Conservation (phyloP, 2,329 filamentous ascomycete species). For the Cryoendolithus antarcticus region DNA sequence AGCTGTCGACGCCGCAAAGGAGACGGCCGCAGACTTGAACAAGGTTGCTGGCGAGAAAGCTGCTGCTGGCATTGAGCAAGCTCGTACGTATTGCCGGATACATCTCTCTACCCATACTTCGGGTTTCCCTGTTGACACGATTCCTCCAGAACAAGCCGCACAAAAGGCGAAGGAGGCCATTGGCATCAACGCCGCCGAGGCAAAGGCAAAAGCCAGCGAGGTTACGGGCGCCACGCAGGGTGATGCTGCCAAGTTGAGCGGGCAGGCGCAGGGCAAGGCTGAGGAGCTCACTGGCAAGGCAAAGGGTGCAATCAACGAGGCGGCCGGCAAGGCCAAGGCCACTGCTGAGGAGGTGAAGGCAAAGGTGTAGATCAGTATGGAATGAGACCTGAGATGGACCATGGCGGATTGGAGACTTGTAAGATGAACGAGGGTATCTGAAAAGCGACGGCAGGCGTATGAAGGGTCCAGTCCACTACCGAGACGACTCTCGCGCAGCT, state of each 20-base stretch:
- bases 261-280: constrained; percentile 31
- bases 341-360: too few relatives aligned
- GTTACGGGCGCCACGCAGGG: constrained; percentile 24
- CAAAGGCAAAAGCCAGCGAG: constrained; percentile 30
- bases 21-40: constrained; percentile 15
- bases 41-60: too few relatives aligned
- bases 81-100: not conserved
- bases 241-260: constrained; percentile 27
- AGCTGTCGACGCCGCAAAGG: constrained; percentile 43
- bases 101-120: not conserved
- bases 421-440: too few relatives aligned
- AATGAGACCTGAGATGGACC: too few relatives aligned
- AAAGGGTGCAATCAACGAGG: constrained; percentile 32
- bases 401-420: too few relatives aligned
- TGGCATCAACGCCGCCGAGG: constrained; percentile 20
- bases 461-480: too few relatives aligned
- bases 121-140: not conserved
- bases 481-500: too few relatives aligned
- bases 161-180: constrained; percentile 30
- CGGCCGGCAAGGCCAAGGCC: constrained; percentile 25
- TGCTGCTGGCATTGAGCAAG: not conserved
- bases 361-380: too few relatives aligned
- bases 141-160: constrained; percentile 47
- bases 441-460: too few relatives aligned
- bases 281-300: constrained; percentile 30